These are phyloP conservation scores for Yamadazyma mexicana DNA, from an alignment of 1,139 yeast species.

Conservation along the genomic window DNA sequence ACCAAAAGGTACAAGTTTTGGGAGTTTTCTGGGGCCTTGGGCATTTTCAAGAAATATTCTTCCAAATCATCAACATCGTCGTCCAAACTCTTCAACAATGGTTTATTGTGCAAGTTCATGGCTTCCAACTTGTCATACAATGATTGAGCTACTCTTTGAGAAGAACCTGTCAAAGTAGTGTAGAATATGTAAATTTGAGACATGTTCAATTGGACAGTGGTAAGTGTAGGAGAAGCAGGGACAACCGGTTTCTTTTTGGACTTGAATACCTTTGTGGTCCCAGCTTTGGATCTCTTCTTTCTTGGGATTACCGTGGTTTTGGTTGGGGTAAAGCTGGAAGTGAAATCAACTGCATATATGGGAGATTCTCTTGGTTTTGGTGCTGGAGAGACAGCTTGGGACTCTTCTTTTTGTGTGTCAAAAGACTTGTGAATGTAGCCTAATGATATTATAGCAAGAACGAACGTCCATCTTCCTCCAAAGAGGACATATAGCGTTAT, in stretches of 20 bases:
- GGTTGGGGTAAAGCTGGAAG: conserved; percentile 32
- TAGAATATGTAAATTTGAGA: conserved; percentile 67
- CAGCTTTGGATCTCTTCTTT: conserved; percentile 21
- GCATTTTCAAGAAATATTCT: conserved; percentile 72
- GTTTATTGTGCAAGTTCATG: conserved; percentile 37
- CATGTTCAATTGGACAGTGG: conserved; percentile 36
- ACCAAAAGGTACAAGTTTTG: conserved; percentile 68
- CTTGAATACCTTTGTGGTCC: conserved; percentile 41
- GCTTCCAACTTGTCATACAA: conserved; percentile 37
- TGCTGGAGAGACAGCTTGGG: background rate
- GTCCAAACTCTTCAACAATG: conserved; percentile 63
- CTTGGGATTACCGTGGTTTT: conserved; percentile 20
- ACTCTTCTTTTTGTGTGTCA: background rate
- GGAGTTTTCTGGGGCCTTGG: conserved; percentile 42
- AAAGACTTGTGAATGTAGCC: background rate
- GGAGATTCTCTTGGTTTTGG: conserved; percentile 22
- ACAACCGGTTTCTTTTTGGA: conserved; percentile 22
- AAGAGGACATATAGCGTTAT: conserved; percentile 11
- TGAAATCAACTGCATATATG: conserved; percentile 46
- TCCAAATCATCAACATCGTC: conserved; percentile 87
- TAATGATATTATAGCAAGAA: conserved; percentile 8
- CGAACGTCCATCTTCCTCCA: conserved; percentile 34
- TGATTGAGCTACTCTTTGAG: conserved; percentile 65
- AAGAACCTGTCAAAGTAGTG: conserved; percentile 82
- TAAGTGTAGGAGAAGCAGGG: conserved; percentile 25